A percentile compares a stretch with the other conserved stretches of the same genome.
These are phyloP conservation scores for Wickerhamiella vanderwaltii DNA, from an alignment of 805 yeast species.

Conservation along the genomic window DNA sequence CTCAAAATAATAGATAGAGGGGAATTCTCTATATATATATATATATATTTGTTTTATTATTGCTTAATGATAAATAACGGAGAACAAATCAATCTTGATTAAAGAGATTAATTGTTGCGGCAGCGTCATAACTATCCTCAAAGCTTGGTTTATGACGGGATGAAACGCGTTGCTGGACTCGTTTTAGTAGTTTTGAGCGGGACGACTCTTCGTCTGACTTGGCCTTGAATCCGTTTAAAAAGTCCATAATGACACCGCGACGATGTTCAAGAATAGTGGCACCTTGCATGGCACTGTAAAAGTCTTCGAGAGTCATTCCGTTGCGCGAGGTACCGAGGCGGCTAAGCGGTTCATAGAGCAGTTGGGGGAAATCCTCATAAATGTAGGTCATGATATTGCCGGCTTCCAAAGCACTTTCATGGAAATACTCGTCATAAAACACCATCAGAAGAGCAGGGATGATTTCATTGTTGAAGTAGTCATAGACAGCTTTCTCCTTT, in stretches of 20 bases:
- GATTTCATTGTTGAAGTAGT: slow-evolving; percentile 49
- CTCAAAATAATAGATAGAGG: no score
- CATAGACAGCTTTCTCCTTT: slow-evolving; percentile 59
- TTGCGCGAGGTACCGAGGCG: slow-evolving; percentile 7
- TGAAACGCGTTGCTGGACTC: slow-evolving; percentile 19
- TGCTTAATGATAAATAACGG: no score
- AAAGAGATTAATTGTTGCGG: slow-evolving; percentile 21
- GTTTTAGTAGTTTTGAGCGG: slow-evolving; percentile 25
- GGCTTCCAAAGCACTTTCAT: slow-evolving; percentile 83
- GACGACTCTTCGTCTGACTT: slow-evolving; percentile 24
- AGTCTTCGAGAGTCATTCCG: slow-evolving; percentile 44
- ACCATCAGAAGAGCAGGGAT: slow-evolving; percentile 58
- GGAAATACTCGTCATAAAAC: slow-evolving; percentile 60
- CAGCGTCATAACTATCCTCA: slow-evolving; percentile 21
- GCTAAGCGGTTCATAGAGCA: slow-evolving; percentile 2
- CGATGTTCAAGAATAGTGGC: slow-evolving; percentile 55
- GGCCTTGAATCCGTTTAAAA: slow-evolving; percentile 50
- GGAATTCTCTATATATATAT: no score
- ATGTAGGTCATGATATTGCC: slow-evolving; percentile 76
- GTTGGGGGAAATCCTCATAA: slow-evolving; percentile 34
- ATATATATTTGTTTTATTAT: no score
- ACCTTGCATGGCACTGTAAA: slow-evolving; percentile 50
- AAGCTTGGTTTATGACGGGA: slow-evolving; percentile 15
- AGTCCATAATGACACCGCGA: slow-evolving; percentile 64
- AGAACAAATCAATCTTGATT: no score